phyloP scores from a whole-genome alignment of 225 moss, liverwort and hornwort species.

The Thuidium tamariscinum region DNA sequence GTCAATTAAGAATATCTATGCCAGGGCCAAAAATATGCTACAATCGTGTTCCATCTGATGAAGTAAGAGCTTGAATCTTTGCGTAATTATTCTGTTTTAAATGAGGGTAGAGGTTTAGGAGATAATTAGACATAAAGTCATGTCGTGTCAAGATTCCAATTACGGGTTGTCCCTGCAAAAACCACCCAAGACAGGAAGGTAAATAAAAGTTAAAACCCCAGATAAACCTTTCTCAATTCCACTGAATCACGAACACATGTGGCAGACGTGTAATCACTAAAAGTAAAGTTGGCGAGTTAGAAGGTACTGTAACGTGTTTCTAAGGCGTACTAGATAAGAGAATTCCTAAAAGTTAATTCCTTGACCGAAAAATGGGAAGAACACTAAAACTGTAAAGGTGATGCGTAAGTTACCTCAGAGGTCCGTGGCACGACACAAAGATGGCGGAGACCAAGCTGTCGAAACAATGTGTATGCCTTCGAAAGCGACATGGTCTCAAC shows the following conservation, averaged over 20 bases:
- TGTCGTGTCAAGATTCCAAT: constrained; percentile 79
- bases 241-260: background rate
- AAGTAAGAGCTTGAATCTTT: constrained; percentile 24
- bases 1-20: background rate
- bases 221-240: background rate
- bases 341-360: background rate
- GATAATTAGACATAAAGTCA: constrained; percentile 68
- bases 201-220: background rate
- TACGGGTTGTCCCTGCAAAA: constrained; percentile 57
- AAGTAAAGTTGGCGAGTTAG: background rate
- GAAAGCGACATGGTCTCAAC: constrained; percentile 84
- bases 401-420: constrained; percentile 6
- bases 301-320: background rate
- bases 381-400: background rate
- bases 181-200: background rate
- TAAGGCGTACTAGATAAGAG: background rate
- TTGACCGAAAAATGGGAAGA: background rate
- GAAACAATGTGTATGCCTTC: constrained; percentile 76
- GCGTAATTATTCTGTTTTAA: constrained; percentile 19
- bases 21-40: background rate
- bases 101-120: constrained; percentile 41
- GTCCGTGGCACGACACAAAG: constrained; percentile 74
- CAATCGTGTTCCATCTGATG: background rate
- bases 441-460: constrained; percentile 85
- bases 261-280: background rate